Conservation (phyloP, 129 eudicot genomes). For the Rutidosis leptorrhynchoides region DNA sequence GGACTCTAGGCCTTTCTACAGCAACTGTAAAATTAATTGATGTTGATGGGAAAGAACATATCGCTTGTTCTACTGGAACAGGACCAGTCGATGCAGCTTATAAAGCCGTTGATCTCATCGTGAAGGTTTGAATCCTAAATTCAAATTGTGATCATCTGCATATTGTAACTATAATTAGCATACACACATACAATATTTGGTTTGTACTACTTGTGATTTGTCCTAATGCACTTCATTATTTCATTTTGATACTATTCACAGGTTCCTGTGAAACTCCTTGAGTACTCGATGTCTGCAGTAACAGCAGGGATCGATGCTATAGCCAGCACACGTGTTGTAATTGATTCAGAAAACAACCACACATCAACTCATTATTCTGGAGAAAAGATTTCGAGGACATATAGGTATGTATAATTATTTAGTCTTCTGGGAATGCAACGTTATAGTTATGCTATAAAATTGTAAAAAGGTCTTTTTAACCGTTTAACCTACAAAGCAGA, state of each 20-base stretch:
- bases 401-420: slow-evolving; percentile 42
- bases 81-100: slow-evolving; percentile 99
- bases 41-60: slow-evolving; percentile 60
- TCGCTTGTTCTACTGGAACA: slow-evolving; percentile 86
- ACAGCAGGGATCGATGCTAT: slow-evolving; percentile 94
- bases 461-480: too few species aligned
- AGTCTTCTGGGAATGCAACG: neutral
- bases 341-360: slow-evolving; percentile 46
- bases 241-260: slow-evolving; percentile 26
- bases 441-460: neutral
- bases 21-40: slow-evolving; percentile 81
- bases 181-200: neutral
- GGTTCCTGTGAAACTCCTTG: slow-evolving; percentile 79
- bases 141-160: neutral
- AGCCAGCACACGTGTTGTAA: slow-evolving; percentile 74
- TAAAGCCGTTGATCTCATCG: slow-evolving; percentile 84
- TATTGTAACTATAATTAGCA: neutral
- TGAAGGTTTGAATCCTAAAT: slow-evolving; percentile 53
- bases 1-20: slow-evolving; percentile 86
- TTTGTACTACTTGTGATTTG: neutral
- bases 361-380: slow-evolving; percentile 63
- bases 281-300: slow-evolving; percentile 77
- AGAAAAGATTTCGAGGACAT: slow-evolving; percentile 47
- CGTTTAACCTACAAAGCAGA: too few species aligned
- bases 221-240: neutral